Evolutionary conservation across 2,329 filamentous ascomycete species (phyloP).

Genomic region (Aspergillus amoenus): DNA sequence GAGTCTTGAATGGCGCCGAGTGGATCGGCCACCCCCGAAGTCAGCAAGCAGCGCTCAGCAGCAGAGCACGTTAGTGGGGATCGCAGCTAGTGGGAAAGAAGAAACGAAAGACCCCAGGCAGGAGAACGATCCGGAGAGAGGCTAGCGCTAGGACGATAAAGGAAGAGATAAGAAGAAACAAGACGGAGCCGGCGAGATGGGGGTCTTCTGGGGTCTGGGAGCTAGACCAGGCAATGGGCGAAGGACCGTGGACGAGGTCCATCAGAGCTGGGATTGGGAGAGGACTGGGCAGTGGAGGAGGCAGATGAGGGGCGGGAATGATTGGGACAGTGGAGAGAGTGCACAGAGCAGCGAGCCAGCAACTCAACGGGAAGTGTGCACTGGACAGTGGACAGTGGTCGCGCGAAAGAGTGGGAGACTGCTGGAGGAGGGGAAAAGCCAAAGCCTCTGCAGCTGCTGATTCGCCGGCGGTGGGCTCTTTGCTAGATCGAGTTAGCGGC

Average conservation of each 20-base stretch:
- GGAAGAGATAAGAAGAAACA: conserved; percentile 12
- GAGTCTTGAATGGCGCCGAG: conserved; percentile 15
- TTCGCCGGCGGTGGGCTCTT: not conserved
- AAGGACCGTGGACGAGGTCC: not conserved
- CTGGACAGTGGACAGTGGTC: too few relatives aligned
- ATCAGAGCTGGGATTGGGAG: not conserved
- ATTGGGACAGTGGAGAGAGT: not conserved
- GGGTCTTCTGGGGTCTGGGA: conserved; percentile 4
- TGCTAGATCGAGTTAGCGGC: not conserved
- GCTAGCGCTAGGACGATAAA: conserved; percentile 11
- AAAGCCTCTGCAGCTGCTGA: not conserved
- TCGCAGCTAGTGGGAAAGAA: conserved; percentile 11
- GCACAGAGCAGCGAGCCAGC: too few relatives aligned
- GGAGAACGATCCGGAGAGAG: conserved; percentile 17
- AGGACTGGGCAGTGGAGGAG: not conserved
- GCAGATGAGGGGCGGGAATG: not conserved
- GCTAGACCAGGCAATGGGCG: conserved; percentile 1
- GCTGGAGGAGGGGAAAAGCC: not conserved
- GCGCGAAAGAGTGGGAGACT: too few relatives aligned
- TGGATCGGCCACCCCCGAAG: conserved; percentile 24
- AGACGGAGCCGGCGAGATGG: conserved; percentile 17
- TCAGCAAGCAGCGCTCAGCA: conserved; percentile 13
- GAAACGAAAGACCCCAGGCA: conserved; percentile 11
- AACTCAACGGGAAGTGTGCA: too few relatives aligned
- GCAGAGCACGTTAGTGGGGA: conserved; percentile 18